Evolutionary conservation across 1,284 basidiomycete genomes (phyloP), one percentile per base, ranked within the genome.

Genomic region (Clitocybe nebularis): DNA sequence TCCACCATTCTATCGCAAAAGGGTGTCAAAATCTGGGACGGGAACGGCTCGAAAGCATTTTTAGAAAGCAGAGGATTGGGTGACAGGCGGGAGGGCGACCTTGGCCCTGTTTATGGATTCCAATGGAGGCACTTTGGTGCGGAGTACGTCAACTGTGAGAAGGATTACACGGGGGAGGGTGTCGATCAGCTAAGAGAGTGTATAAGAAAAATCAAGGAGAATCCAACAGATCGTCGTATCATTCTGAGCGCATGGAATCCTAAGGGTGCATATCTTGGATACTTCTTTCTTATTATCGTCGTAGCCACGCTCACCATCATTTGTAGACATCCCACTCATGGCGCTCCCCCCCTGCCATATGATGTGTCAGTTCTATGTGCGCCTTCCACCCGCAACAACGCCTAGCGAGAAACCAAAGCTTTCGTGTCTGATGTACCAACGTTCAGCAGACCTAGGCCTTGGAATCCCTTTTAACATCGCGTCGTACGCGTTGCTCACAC

Each of bases 401-500:
- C 63, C 70, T n/a, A 61, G 61, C 1, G 59, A 67, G 3, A 83
- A 81, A 49, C 87, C 86, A 1, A 80, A 79, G 49, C 82, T 99
- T 25, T 93, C 88, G 10, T 98, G 94, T 62, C 77, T 98, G 40
- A 96, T 99, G 93, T 98, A 89, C 70, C 95, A 99, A 62, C 89
- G 96, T 32, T 97, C 93, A 4, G 95, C 94, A 33, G 95, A 99
- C 60, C 77, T 98, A 5, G 95, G 95, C 0, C 86, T 99, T 26
- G 95, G 95, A 2, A 89, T 97, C 39, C 95, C 95, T 0, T 99
- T 99, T 79, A 99, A 99, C 68, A 98, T 99, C 65, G 95, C 95
- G 6, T 95, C 92, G 1, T 99, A 99, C 62, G 89, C 96, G 1
- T 77, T 99, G 13, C 78, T 99, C 41, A 96, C 93, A 0, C 93